phyloP scores from a whole-genome alignment of 2,329 filamentous ascomycete genomes.

The Fragosphaeria purpurea region DNA sequence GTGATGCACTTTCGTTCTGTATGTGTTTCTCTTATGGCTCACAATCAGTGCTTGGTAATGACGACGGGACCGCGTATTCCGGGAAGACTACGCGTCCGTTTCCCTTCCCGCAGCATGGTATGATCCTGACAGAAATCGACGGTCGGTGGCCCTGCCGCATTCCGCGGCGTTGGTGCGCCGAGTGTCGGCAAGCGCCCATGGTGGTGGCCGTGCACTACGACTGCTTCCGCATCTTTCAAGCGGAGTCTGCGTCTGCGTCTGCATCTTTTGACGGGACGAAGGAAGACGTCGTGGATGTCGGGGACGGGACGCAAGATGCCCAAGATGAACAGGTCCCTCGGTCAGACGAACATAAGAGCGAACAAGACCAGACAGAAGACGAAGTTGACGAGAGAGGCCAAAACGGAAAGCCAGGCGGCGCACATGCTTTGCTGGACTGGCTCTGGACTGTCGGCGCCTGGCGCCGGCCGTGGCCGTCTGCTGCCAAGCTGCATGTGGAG shows the following conservation, averaged over 20 bases:
- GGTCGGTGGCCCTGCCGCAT: not conserved
- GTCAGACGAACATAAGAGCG: not conserved
- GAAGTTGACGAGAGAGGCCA: not conserved
- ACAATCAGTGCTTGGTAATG: not conserved
- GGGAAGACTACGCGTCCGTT: not conserved
- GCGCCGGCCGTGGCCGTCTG: not conserved
- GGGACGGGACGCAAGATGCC: too few relatives aligned
- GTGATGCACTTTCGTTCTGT: not conserved
- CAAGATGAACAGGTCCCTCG: too few relatives aligned
- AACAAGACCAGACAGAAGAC: not conserved
- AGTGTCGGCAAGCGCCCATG: not conserved
- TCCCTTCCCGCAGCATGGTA: not conserved
- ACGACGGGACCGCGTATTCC: not conserved
- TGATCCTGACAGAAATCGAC: not conserved
- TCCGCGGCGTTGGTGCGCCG: not conserved
- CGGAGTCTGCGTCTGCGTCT: not conserved
- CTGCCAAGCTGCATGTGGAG: not conserved
- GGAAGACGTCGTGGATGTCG: too few relatives aligned
- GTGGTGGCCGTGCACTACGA: not conserved
- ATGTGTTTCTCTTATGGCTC: not conserved
- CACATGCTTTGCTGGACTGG: not conserved
- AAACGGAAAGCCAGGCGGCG: not conserved
- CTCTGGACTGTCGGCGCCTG: constrained; percentile 2
- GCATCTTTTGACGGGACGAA: too few relatives aligned
- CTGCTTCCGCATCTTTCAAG: not conserved